Conservation (phyloP, 257 asterid genomes). For the Jacaranda mimosifolia region DNA sequence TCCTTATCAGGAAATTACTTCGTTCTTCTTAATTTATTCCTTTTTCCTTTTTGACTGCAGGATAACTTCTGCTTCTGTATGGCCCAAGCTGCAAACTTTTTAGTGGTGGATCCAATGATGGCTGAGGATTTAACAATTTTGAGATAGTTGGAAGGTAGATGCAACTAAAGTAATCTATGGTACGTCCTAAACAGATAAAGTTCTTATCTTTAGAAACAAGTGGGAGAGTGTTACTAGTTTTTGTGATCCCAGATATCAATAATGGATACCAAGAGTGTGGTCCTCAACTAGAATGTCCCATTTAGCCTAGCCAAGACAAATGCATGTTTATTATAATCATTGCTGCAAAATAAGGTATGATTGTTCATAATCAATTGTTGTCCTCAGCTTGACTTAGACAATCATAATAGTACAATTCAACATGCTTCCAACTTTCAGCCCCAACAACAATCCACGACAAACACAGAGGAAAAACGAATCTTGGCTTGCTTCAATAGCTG, state of each 20-base stretch:
- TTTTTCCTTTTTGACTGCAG: neutral
- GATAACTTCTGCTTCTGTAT: neutral
- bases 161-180: slow-evolving; percentile 7
- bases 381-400: slow-evolving; percentile 2
- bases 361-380: slow-evolving; percentile 26
- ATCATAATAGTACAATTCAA: neutral
- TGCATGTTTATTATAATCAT: neutral
- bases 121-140: neutral
- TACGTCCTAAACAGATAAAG: neutral
- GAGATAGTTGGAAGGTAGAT: slow-evolving; percentile 3
- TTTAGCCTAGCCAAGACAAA: slow-evolving; percentile 41
- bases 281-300: slow-evolving; percentile 19
- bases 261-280: slow-evolving; percentile 9
- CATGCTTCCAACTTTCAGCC: neutral
- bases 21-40: neutral
- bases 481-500: neutral
- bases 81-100: neutral
- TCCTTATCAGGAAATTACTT: neutral
- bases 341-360: slow-evolving; percentile 15
- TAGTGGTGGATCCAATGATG: neutral
- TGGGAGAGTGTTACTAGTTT: neutral
- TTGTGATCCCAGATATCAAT: slow-evolving; percentile 16
- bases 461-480: neutral
- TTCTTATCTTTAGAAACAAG: neutral
- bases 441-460: too few relatives aligned